phyloP scores from a whole-genome alignment of 805 yeast species.

The Candida chilensis region DNA sequence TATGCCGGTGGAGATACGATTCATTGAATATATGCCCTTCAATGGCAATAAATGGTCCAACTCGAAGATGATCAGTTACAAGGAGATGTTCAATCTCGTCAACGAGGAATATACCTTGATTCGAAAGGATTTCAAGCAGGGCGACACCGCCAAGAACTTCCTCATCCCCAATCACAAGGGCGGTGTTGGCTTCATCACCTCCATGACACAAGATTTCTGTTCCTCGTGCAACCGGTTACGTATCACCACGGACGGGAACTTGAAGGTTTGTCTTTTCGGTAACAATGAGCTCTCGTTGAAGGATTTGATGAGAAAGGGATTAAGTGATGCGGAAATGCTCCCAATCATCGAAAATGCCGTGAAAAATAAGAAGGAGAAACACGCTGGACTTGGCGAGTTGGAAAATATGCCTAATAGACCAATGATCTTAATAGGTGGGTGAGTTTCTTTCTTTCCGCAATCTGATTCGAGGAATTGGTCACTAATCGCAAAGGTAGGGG shows the following conservation, averaged over 20 bases:
- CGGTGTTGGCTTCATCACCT: conserved; percentile 40
- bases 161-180: conserved; percentile 33
- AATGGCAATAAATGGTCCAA: conserved; percentile 45
- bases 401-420: conserved; percentile 40
- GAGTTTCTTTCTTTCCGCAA: conserved; percentile 5
- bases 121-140: conserved; percentile 12
- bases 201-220: conserved; percentile 48
- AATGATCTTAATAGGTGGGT: conserved; percentile 51
- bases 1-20: conserved; percentile 35
- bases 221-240: conserved; percentile 42
- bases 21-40: conserved; percentile 53
- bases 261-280: conserved; percentile 47
- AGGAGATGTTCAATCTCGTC: conserved; percentile 29
- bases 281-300: conserved; percentile 39
- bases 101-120: conserved; percentile 13
- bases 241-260: conserved; percentile 43
- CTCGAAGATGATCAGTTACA: conserved; percentile 32
- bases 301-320: conserved; percentile 28
- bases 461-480: not conserved
- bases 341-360: conserved; percentile 35
- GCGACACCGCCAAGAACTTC: conserved; percentile 43
- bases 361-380: conserved; percentile 34
- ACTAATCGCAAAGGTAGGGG: too few relatives aligned
- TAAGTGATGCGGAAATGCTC: conserved; percentile 22
- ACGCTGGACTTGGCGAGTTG: conserved; percentile 40